A percentile compares a stretch with the other conserved stretches of the same genome.
These are phyloP conservation scores for Trichocladium uniseriatum DNA, from an alignment of 495 filamentous ascomycete genomes.

Conservation along the genomic window DNA sequence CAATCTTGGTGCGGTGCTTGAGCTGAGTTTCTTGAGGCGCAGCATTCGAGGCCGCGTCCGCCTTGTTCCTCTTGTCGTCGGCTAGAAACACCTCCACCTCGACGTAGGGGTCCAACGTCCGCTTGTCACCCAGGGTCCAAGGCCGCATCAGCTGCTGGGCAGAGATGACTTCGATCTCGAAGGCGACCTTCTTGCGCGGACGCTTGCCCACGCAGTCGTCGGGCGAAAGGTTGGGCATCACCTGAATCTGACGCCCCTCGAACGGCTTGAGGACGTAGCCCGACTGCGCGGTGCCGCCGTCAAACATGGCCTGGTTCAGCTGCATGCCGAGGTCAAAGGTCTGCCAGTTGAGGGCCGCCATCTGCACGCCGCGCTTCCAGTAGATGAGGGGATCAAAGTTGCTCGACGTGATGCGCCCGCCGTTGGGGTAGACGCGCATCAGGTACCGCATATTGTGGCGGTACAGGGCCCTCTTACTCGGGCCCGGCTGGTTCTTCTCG, in stretches of 20 bases:
- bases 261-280: constrained; percentile 92
- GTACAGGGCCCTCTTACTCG: constrained; percentile 64
- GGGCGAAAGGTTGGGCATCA: constrained; percentile 37
- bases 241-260: constrained; percentile 57
- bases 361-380: constrained; percentile 93
- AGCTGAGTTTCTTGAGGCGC: constrained; percentile 51
- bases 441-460: constrained; percentile 85
- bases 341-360: constrained; percentile 97
- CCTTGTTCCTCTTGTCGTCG: constrained; percentile 66
- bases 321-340: constrained; percentile 93
- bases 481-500: constrained; percentile 59
- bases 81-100: constrained; percentile 92
- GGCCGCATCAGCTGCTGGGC: constrained; percentile 90
- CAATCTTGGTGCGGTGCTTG: constrained; percentile 65
- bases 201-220: constrained; percentile 43
- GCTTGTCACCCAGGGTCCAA: constrained; percentile 54
- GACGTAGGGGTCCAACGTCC: constrained; percentile 81
- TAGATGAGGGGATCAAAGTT: constrained; percentile 90
- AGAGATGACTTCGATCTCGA: constrained; percentile 81
- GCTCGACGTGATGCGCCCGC: constrained; percentile 65
- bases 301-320: constrained; percentile 96
- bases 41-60: constrained; percentile 26
- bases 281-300: constrained; percentile 74
- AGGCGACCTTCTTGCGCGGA: constrained; percentile 67
- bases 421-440: constrained; percentile 87